phyloP scores from a whole-genome alignment of 1,139 yeast genomes.

The Blastobotrys serpentis region DNA sequence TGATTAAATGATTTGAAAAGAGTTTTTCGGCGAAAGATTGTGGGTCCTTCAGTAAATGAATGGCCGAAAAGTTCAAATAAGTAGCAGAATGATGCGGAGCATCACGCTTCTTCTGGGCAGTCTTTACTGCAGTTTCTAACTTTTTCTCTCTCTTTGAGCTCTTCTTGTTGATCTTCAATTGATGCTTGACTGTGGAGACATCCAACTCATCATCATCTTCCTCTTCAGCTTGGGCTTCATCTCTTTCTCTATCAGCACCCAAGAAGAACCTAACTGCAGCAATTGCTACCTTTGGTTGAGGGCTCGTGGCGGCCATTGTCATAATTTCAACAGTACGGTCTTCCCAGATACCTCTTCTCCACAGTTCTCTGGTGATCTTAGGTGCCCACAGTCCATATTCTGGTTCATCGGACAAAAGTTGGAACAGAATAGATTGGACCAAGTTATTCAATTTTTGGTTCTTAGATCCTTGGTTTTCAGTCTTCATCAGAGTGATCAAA shows the following conservation, averaged over 20 bases:
- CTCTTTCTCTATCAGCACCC: slow-evolving; percentile 95
- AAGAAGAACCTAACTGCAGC: slow-evolving; percentile 89
- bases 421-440: slow-evolving; percentile 88
- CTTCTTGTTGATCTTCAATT: slow-evolving; percentile 79
- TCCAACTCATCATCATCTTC: slow-evolving; percentile 58
- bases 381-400: slow-evolving; percentile 93
- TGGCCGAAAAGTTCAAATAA: slow-evolving; percentile 87
- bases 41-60: slow-evolving; percentile 91
- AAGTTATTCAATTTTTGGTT: slow-evolving; percentile 85
- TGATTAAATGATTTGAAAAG: slow-evolving; percentile 68
- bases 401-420: slow-evolving; percentile 61
- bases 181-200: slow-evolving; percentile 63
- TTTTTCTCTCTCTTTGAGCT: slow-evolving; percentile 76
- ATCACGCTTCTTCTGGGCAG: slow-evolving; percentile 57
- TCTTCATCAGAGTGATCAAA: slow-evolving; percentile 70
- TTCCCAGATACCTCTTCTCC: slow-evolving; percentile 99
- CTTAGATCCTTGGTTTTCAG: slow-evolving; percentile 79
- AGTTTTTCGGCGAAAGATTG: slow-evolving; percentile 93
- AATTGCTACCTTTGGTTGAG: slow-evolving; percentile 78
- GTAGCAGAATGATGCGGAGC: slow-evolving; percentile 52
- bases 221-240: slow-evolving; percentile 70
- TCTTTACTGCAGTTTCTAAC: slow-evolving; percentile 67
- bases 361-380: slow-evolving; percentile 85
- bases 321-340: slow-evolving; percentile 95
- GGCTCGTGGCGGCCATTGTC: slow-evolving; percentile 90